Evolutionary conservation across 2,329 filamentous ascomycete species (phyloP).

Genomic region (Trichoderma afroharzianum): DNA sequence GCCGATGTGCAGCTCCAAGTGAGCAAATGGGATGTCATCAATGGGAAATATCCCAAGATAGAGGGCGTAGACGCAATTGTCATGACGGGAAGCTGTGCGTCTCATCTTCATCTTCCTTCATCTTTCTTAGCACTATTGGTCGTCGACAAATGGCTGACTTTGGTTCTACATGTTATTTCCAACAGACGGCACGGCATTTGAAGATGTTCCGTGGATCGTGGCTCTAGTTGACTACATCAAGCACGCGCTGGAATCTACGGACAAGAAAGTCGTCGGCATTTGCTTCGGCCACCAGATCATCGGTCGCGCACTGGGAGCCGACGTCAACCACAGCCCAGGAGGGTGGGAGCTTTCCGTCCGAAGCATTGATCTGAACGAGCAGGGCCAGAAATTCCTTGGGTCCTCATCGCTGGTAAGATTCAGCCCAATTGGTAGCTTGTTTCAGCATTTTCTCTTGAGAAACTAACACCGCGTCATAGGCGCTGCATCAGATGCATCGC

Average conservation of each 20-base stretch:
- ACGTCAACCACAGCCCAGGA: constrained; percentile 34
- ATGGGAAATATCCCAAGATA: not conserved
- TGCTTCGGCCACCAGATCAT: constrained; percentile 48
- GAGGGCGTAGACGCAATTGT: not conserved
- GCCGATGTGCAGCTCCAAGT: not conserved
- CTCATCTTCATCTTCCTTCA: not conserved
- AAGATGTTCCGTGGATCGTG: not conserved
- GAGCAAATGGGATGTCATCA: not conserved
- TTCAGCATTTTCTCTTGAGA: not conserved
- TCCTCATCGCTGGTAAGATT: not conserved
- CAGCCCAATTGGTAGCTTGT: not conserved
- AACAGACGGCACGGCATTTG: not conserved
- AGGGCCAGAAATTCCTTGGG: constrained; percentile 35
- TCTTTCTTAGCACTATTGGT: not conserved
- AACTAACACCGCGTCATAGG: constrained; percentile 18
- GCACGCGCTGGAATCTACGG: constrained; percentile 25
- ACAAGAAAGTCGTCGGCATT: constrained; percentile 39
- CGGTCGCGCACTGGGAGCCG: constrained; percentile 37
- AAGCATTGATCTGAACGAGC: constrained; percentile 34
- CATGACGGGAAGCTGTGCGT: not conserved
- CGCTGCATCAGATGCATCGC: constrained; percentile 43
- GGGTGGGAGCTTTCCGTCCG: constrained; percentile 43
- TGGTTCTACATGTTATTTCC: not conserved
- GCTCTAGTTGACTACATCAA: constrained; percentile 34
- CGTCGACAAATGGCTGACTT: not conserved